These are phyloP conservation scores for Microbotryomycetes sp. DNA, from an alignment of 1,284 basidiomycete genomes.

Conservation along the genomic window DNA sequence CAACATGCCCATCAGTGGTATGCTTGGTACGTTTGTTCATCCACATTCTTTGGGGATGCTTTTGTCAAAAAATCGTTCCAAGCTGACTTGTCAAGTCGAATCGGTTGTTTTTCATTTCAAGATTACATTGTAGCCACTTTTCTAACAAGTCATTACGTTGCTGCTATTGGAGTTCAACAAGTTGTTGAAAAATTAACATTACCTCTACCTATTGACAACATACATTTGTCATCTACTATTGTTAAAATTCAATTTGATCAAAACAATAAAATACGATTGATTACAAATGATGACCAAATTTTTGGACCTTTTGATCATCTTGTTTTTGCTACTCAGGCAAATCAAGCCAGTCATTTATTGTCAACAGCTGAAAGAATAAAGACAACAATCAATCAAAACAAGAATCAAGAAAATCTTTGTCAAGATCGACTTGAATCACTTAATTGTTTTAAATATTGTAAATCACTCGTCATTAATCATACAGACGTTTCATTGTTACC, in stretches of 20 bases:
- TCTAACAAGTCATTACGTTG: slow-evolving; percentile 56
- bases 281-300: slow-evolving; percentile 21
- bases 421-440: slow-evolving; percentile 32
- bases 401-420: no score
- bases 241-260: slow-evolving; percentile 42
- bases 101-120: slow-evolving; percentile 33
- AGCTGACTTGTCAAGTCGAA: background rate
- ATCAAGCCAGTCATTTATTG: slow-evolving; percentile 52
- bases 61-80: background rate
- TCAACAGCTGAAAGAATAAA: slow-evolving; percentile 37
- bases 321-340: slow-evolving; percentile 64
- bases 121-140: slow-evolving; percentile 60
- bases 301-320: slow-evolving; percentile 55
- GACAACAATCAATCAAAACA: slow-evolving; percentile 22
- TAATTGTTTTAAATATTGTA: slow-evolving; percentile 39
- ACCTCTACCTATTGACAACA: slow-evolving; percentile 44
- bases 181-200: slow-evolving; percentile 50
- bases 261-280: background rate
- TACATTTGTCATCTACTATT: slow-evolving; percentile 54
- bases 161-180: slow-evolving; percentile 51
- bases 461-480: slow-evolving; percentile 61
- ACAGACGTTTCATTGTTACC: slow-evolving; percentile 57
- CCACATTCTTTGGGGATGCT: background rate
- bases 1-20: slow-evolving; percentile 55
- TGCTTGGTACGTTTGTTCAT: slow-evolving; percentile 50